Conservation (phyloP, 768 basidiomycete species). For the Tricholoma furcatifolium region DNA sequence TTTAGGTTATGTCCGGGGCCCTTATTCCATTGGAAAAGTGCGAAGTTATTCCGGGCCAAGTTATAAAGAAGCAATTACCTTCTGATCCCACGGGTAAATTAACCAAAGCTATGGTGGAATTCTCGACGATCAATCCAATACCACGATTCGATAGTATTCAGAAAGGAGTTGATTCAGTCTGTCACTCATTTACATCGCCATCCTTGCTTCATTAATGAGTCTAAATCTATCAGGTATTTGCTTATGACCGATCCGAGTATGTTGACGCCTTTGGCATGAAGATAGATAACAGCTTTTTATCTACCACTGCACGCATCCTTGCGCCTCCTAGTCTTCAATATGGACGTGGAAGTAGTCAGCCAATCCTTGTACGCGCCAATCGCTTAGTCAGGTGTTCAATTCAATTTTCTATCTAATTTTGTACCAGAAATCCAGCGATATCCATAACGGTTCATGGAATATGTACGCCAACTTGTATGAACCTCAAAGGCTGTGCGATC, state of each 20-base stretch:
- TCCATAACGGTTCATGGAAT: conserved; percentile 63
- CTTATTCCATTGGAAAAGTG: conserved; percentile 70
- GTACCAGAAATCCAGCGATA: conserved; percentile 49
- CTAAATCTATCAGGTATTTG: conserved; percentile 46
- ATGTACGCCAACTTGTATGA: conserved; percentile 44
- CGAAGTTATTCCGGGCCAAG: conserved; percentile 59
- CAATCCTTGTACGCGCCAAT: conserved; percentile 42
- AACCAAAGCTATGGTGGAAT: conserved; percentile 59
- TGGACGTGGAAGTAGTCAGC: conserved; percentile 50
- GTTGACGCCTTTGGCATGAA: conserved; percentile 67
- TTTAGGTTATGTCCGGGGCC: conserved; percentile 59
- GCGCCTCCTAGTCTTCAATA: conserved; percentile 65
- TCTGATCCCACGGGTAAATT: conserved; percentile 56
- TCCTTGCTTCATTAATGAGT: background rate
- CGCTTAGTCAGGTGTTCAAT: background rate
- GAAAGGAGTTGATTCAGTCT: conserved; percentile 37
- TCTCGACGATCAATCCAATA: conserved; percentile 62
- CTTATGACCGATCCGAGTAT: conserved; percentile 72
- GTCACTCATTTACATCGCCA: background rate
- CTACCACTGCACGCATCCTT: conserved; percentile 55
- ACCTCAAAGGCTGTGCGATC: conserved; percentile 27
- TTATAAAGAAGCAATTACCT: conserved; percentile 57
- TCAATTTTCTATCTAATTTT: conserved; percentile 1
- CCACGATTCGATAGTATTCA: conserved; percentile 57
- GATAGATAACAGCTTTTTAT: conserved; percentile 52